Evolutionary conservation across 192 early-diverging fungal species (phyloP).

Genomic region (Rhizoclosmatium sp.): DNA sequence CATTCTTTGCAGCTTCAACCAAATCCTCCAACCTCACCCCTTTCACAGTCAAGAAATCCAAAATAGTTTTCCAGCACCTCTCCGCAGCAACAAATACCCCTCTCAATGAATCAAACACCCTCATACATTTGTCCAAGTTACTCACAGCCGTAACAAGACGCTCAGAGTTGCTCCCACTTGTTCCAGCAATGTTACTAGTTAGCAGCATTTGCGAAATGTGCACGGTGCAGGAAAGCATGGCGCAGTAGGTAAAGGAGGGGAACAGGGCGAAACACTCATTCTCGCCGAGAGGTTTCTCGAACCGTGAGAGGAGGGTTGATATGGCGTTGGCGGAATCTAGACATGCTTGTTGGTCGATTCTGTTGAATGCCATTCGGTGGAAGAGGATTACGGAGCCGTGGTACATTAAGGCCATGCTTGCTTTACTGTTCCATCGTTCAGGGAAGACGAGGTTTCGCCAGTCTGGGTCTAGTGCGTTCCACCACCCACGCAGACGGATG

Average conservation of each 20-base stretch:
- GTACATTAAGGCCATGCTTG: constrained; percentile 32
- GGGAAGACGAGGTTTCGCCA: constrained; percentile 3
- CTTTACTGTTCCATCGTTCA: constrained; percentile 32
- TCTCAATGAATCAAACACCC: constrained; percentile 33
- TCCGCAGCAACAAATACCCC: constrained; percentile 10
- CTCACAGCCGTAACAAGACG: not conserved
- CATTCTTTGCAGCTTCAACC: not conserved
- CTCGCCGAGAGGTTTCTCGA: not conserved
- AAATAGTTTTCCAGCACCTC: constrained; percentile 27
- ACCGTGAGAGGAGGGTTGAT: constrained; percentile 6
- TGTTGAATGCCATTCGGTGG: constrained; percentile 20
- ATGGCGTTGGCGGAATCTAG: constrained; percentile 11
- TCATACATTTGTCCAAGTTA: constrained; percentile 23
- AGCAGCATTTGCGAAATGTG: constrained; percentile 2
- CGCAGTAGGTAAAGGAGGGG: constrained; percentile 30
- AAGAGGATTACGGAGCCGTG: constrained; percentile 36
- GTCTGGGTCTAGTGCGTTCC: not conserved
- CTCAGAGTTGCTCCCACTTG: not conserved
- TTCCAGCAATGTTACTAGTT: not conserved
- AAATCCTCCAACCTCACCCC: constrained; percentile 29
- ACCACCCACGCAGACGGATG: constrained; percentile 5
- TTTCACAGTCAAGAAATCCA: constrained; percentile 12
- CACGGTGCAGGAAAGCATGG: constrained; percentile 16
- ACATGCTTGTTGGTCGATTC: not conserved
- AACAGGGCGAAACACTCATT: constrained; percentile 20